phyloP scores from a whole-genome alignment of 2,329 filamentous ascomycete species.

The Botryotinia narcissicola region DNA sequence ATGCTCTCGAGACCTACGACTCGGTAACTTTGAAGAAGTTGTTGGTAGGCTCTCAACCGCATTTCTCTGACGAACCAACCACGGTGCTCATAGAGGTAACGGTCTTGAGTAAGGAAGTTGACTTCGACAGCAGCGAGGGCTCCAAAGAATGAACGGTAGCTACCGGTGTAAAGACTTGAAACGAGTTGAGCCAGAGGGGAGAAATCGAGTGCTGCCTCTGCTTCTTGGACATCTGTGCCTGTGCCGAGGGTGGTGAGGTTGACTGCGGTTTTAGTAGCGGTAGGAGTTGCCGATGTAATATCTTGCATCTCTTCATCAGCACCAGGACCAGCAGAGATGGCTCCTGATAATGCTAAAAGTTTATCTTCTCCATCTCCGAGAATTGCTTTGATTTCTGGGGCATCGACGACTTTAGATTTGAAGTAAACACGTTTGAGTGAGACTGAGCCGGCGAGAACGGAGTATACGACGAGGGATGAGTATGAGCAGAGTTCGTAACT shows the following conservation, averaged over 20 bases:
- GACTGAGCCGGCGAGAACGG: conserved; percentile 89
- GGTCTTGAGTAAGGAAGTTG: conserved; percentile 88
- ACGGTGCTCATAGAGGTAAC: conserved; percentile 93
- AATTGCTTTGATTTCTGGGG: conserved; percentile 96
- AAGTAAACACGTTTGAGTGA: conserved; percentile 97
- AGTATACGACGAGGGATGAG: conserved; percentile 90
- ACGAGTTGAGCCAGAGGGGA: conserved; percentile 83
- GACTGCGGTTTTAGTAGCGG: conserved; percentile 65
- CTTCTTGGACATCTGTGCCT: conserved; percentile 69
- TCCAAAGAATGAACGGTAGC: conserved; percentile 92
- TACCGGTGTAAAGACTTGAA: conserved; percentile 85
- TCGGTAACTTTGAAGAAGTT: conserved; percentile 94
- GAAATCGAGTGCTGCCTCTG: conserved; percentile 84
- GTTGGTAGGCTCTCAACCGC: conserved; percentile 93
- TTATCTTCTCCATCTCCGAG: conserved; percentile 88
- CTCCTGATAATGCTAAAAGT: conserved; percentile 75
- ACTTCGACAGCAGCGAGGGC: conserved; percentile 88
- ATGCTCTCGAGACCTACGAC: conserved; percentile 97
- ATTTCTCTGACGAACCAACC: conserved; percentile 98
- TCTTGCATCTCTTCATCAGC: conserved; percentile 77
- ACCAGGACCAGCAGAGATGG: conserved; percentile 75
- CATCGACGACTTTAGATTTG: conserved; percentile 98
- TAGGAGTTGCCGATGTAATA: conserved; percentile 51
- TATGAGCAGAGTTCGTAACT: conserved; percentile 98
- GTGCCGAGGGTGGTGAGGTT: conserved; percentile 82